Evolutionary conservation across 805 yeast genomes (phyloP), one percentile per base, ranked within the genome.

Genomic region (Saccharomycopsis javanensis): DNA sequence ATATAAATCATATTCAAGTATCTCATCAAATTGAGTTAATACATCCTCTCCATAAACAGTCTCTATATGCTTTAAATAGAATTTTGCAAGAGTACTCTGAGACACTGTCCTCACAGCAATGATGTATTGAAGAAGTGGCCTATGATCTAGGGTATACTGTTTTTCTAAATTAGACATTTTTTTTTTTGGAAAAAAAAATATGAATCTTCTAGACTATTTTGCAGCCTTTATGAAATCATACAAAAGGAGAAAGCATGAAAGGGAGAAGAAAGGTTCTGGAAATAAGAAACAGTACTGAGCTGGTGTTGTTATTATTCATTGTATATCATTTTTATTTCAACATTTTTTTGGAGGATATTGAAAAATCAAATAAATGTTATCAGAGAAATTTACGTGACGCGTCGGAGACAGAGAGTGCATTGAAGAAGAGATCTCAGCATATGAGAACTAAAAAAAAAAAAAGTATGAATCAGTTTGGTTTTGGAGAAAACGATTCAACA

Each of bases 61-160:
- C 37, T 28, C 28, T n/a, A 51, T 37, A 35, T 50, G 35, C 20
- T 45, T 35, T 16, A 50, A 28, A 50, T 50, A 56, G n/a, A 60
- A 55, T 10, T 50, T 33, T 23, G 54, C 37, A 7, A 57, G 52
- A 6, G 18, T 18, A 5, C 31, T 27, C 31, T 57, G 55, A 5
- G 57, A 30, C 15, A 60, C 31, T n/a, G 53, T 51, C 38, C 53
- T 54, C 42, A 37, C 46, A 15, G 61, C 16, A n/a, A 60, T 56
- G 5, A 60, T 37, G 45, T 58, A 58, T 50, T 60, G 63, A 5
- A 58, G 35, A 34, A 60, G n/a, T 11, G 52, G 34, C 25, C 61
- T 34, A 28, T 50, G 46, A 38, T 56, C 63, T 5, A 56, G 28
- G 15, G 33, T 33, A 48, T 30, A 18, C 34, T 37, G 50, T 3